These are phyloP conservation scores for Auriscalpium orientale DNA, from an alignment of 768 basidiomycete species.

Conservation along the genomic window DNA sequence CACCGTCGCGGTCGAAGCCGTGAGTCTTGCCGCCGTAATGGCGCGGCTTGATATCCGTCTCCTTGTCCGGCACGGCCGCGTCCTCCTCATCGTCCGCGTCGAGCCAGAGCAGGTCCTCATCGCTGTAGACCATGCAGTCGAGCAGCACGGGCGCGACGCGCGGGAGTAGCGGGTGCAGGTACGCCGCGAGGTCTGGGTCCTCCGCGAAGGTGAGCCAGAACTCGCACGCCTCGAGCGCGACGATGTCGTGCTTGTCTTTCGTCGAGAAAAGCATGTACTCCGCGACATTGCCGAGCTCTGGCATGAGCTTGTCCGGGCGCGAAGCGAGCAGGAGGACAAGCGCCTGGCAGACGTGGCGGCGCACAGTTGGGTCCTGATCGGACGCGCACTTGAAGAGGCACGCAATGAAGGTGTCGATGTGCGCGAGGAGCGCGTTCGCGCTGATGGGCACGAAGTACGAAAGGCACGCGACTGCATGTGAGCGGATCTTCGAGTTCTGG, in stretches of 20 bases:
- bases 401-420: slow-evolving; percentile 91
- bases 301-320: slow-evolving; percentile 93
- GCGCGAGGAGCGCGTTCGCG: slow-evolving; percentile 79
- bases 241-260: slow-evolving; percentile 94
- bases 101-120: slow-evolving; percentile 91
- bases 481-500: slow-evolving; percentile 79
- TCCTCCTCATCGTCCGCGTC: slow-evolving; percentile 86
- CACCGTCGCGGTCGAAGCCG: slow-evolving; percentile 66
- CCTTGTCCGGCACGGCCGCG: slow-evolving; percentile 86
- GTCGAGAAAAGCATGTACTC: slow-evolving; percentile 99
- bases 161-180: slow-evolving; percentile 79
- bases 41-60: slow-evolving; percentile 92
- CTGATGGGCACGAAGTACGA: slow-evolving; percentile 88
- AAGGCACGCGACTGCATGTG: slow-evolving; percentile 88
- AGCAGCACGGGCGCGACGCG: slow-evolving; percentile 93
- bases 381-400: slow-evolving; percentile 92
- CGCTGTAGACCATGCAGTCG: slow-evolving; percentile 95
- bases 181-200: slow-evolving; percentile 78
- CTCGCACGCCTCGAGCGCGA: slow-evolving; percentile 96
- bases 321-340: slow-evolving; percentile 89
- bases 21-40: slow-evolving; percentile 86
- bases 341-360: slow-evolving; percentile 92
- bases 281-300: slow-evolving; percentile 90
- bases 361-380: slow-evolving; percentile 89
- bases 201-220: slow-evolving; percentile 99